Base-by-base conservation (phyloP, 2,329 filamentous ascomycete species). In the Fusarium haematococcum region DNA sequence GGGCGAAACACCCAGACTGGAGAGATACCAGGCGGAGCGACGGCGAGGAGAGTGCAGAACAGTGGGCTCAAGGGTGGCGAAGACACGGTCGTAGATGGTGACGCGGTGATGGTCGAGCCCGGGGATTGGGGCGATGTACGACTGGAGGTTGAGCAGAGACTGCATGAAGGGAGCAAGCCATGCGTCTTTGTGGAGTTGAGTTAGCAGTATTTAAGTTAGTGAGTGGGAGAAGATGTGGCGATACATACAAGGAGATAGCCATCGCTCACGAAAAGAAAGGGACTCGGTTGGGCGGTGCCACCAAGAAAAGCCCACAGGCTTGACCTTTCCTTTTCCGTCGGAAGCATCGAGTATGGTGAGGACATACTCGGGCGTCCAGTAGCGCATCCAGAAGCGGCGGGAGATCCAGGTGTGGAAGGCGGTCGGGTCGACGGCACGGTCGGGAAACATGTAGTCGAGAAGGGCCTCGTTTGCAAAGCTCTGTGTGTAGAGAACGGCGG, bases 1-100 rank as follows among this genome's bases (percentile, higher is more conserved):
- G 2, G 83, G 82, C 25, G 77, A 70, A 10, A 84, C 79, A n/a
- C 74, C 80, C 23, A 84, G 67, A 20, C 76, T 80, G 58, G 80
- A 80, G 11, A 84, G 77, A 67, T 84, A 84, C 80, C 79, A 83
- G 16, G 81, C 81, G 9, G 75, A 67, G 32, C 70, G 76, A 32
- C 81, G 81, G 32, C 77, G 76, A 32, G 78, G 76, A 27, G 79
- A 76, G 56, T 71, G 75, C 23, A 83, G 74, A 54, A 80, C 62
- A 11, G 69, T 30, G 7, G 77, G 77, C 60, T 80, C 78, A 43
- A 81, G 58, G 37, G 67, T 60, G 35, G 69, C 64, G 62, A 81
- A 77, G 62, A 75, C 74, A 66, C 77, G 79, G 59, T 73, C 69
- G 57, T 81, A 82, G 60, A 74, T 67, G 65, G 63, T 63, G 25